These are phyloP conservation scores for Dipodascus geniculatus DNA, from an alignment of 805 yeast species.

Conservation along the genomic window DNA sequence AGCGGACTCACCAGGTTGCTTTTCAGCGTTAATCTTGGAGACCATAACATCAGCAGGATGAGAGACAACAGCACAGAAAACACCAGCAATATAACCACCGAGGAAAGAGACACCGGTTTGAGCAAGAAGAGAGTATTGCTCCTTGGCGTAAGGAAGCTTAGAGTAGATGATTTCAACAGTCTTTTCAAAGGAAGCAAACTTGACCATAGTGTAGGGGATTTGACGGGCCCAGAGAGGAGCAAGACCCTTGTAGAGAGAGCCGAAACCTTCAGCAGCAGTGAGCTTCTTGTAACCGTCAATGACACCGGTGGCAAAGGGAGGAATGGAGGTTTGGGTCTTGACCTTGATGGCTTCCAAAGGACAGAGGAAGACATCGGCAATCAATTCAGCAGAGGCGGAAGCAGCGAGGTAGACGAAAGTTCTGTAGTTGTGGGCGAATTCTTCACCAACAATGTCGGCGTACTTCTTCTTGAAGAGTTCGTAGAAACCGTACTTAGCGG, in stretches of 20 bases:
- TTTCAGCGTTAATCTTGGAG: conserved; percentile 63
- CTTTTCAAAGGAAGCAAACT: conserved; percentile 73
- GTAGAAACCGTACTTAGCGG: conserved; percentile 79
- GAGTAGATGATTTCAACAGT: conserved; percentile 62
- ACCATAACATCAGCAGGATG: conserved; percentile 92
- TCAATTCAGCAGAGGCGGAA: conserved; percentile 72
- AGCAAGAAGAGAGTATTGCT: conserved; percentile 46
- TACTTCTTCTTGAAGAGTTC: conserved; percentile 67
- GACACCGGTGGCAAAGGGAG: conserved; percentile 53
- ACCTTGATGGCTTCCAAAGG: conserved; percentile 82
- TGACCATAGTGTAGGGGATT: conserved; percentile 83
- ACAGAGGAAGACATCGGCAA: conserved; percentile 71
- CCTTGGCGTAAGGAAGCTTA: conserved; percentile 49
- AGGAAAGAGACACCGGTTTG: conserved; percentile 77
- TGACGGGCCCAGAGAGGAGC: conserved; percentile 80
- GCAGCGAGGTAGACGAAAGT: conserved; percentile 61
- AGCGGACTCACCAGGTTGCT: conserved; percentile 36
- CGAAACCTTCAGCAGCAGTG: conserved; percentile 42
- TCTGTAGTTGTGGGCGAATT: conserved; percentile 38
- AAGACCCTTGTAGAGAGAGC: conserved; percentile 61
- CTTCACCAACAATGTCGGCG: conserved; percentile 43
- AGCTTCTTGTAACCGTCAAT: conserved; percentile 49
- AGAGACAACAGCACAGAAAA: conserved; percentile 73
- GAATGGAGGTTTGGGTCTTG: conserved; percentile 73
- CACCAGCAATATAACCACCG: conserved; percentile 86